Conservation (phyloP, 768 basidiomycete genomes). For the Mycena amicta region DNA sequence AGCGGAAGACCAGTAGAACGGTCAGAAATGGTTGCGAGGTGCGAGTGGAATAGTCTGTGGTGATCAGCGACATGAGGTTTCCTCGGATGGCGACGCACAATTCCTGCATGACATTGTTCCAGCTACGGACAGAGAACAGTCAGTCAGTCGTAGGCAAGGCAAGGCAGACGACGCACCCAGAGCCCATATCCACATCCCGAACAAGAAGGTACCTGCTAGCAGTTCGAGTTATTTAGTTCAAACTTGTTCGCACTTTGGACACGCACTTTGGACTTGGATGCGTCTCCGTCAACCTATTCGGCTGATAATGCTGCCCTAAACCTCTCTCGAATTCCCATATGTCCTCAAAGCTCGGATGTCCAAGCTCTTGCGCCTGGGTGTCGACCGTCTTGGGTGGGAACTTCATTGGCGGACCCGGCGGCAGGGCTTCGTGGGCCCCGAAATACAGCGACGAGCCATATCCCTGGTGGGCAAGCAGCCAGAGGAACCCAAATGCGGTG, state of each 20-base stretch:
- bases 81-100: not conserved
- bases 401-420: not conserved
- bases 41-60: not conserved
- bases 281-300: not conserved
- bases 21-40: not conserved
- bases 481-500: not conserved
- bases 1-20: not conserved
- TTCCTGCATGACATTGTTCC: constrained; percentile 2
- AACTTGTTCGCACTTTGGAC: not conserved
- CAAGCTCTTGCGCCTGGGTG: not conserved
- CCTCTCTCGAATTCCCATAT: not conserved
- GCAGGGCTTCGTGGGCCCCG: not conserved
- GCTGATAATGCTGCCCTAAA: not conserved
- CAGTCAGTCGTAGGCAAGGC: not conserved
- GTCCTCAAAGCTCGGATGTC: not conserved
- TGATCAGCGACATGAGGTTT: not conserved
- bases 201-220: not conserved
- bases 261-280: not conserved
- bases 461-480: not conserved
- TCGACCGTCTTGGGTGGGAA: not conserved
- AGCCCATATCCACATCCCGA: not conserved
- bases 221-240: not conserved
- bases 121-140: too few species aligned
- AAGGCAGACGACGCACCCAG: not conserved
- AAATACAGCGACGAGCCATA: not conserved